phyloP scores from a whole-genome alignment of 768 basidiomycete genomes.

The Suillus placidus region DNA sequence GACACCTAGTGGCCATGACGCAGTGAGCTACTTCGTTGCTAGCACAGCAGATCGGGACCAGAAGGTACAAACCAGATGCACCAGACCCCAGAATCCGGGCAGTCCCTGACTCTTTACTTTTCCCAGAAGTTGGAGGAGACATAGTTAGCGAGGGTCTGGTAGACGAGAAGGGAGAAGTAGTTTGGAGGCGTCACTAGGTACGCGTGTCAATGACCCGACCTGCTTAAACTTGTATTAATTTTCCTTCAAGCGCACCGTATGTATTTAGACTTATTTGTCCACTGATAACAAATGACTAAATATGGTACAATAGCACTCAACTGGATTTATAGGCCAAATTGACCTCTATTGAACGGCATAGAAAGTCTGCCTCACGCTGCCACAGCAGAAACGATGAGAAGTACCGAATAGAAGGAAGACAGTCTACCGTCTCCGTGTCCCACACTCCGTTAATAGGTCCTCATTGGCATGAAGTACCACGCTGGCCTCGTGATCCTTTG shows the following conservation, averaged over 20 bases:
- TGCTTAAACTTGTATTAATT: not conserved
- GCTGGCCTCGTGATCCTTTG: not conserved
- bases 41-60: not conserved
- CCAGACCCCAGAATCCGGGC: conserved; percentile 93
- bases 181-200: not conserved
- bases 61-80: conserved; percentile 66
- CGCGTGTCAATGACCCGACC: not conserved
- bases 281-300: not conserved
- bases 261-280: not conserved
- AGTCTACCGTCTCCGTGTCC: not conserved
- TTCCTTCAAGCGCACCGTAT: not conserved
- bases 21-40: conserved; percentile 1
- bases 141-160: conserved; percentile 28
- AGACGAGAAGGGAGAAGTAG: not conserved
- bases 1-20: conserved; percentile 56
- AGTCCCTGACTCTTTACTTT: conserved; percentile 80
- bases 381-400: no score
- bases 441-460: not conserved
- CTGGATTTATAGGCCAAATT: not conserved
- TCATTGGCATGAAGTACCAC: not conserved
- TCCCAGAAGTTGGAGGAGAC: conserved; percentile 50
- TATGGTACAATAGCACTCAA: not conserved
- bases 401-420: not conserved
- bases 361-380: not conserved
- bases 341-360: not conserved